These are phyloP conservation scores for Claviceps pazoutovae DNA, from an alignment of 2,329 filamentous ascomycete species.

Conservation along the genomic window DNA sequence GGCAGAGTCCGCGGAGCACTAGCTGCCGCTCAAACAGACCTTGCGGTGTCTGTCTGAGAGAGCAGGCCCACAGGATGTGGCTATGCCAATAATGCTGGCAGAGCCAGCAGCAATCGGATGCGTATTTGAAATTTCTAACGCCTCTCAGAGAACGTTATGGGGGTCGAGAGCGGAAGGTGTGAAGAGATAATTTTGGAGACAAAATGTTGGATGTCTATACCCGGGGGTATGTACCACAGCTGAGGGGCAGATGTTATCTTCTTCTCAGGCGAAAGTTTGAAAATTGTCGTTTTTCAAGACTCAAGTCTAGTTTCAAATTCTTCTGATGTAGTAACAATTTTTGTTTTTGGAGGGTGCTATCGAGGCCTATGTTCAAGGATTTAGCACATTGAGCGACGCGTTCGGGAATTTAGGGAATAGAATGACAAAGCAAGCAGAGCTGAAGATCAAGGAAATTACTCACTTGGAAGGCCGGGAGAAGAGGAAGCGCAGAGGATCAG, in stretches of 20 bases:
- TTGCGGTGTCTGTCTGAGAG: constrained; percentile 88
- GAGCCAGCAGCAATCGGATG: constrained; percentile 62
- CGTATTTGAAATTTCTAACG: constrained; percentile 32
- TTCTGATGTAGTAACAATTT: not conserved
- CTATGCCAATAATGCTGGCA: constrained; percentile 58
- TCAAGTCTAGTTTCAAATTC: not conserved
- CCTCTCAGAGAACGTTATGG: constrained; percentile 73
- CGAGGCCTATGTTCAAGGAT: constrained; percentile 30
- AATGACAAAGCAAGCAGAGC: constrained; percentile 4
- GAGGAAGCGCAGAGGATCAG: constrained; percentile 82
- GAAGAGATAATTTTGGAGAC: constrained; percentile 66
- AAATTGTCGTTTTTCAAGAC: not conserved
- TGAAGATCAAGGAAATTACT: constrained; percentile 19
- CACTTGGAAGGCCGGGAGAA: constrained; percentile 83
- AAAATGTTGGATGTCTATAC: constrained; percentile 93
- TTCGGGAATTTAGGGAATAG: not conserved
- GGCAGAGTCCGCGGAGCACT: constrained; percentile 71
- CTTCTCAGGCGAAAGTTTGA: constrained; percentile 1
- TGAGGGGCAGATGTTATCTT: constrained; percentile 30
- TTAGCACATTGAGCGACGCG: not conserved
- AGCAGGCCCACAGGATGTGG: constrained; percentile 82
- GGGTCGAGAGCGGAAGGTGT: constrained; percentile 71
- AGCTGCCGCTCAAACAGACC: constrained; percentile 96
- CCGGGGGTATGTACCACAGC: constrained; percentile 67
- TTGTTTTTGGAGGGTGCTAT: constrained; percentile 38